Conservation (phyloP, 768 basidiomycete genomes). For the Phaeolepiota aurea region DNA sequence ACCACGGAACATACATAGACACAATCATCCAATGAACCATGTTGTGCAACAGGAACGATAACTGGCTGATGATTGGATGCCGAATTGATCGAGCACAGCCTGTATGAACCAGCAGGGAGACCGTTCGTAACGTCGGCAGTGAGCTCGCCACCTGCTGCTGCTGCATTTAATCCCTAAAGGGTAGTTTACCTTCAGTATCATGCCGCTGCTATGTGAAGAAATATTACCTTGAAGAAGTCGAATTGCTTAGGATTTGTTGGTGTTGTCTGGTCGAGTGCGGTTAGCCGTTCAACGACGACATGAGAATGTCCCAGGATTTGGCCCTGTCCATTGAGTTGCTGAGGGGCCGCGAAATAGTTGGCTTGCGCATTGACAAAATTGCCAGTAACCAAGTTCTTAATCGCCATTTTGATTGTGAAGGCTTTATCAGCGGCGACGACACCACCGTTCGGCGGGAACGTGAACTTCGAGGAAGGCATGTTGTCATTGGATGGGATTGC, state of each 20-base stretch:
- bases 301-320: conserved; percentile 44
- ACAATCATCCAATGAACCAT: conserved; percentile 51
- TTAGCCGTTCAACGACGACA: conserved; percentile 40
- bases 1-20: conserved; percentile 38
- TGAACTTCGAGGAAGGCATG: conserved; percentile 38
- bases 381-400: conserved; percentile 32
- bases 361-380: conserved; percentile 40
- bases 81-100: conserved; percentile 47
- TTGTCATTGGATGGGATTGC: conserved; percentile 34
- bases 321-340: conserved; percentile 37
- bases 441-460: conserved; percentile 29
- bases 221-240: conserved; percentile 38
- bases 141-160: conserved; percentile 39
- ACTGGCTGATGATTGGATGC: conserved; percentile 52
- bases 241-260: conserved; percentile 38
- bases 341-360: conserved; percentile 45
- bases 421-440: conserved; percentile 30
- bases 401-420: conserved; percentile 39
- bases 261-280: conserved; percentile 28
- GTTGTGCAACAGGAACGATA: conserved; percentile 52
- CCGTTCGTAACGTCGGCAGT: conserved; percentile 43
- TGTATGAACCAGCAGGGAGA: conserved; percentile 51
- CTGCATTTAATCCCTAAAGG: conserved; percentile 38
- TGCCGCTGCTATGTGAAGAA: neutral
- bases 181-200: conserved; percentile 13